These are phyloP conservation scores for Rhodocollybia butyracea DNA, from an alignment of 768 basidiomycete genomes.

Conservation along the genomic window DNA sequence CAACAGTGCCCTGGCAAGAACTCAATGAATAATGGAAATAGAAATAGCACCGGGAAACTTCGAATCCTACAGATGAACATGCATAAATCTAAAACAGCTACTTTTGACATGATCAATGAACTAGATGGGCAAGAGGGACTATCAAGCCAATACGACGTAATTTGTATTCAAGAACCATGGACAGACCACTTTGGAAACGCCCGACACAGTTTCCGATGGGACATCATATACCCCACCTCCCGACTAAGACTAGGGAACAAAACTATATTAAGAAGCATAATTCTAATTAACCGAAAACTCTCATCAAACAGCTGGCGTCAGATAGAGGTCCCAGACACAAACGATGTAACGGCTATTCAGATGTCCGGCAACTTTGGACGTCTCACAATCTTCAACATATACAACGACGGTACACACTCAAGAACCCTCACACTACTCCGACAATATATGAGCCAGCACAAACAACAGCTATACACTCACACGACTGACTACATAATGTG, in stretches of 20 bases:
- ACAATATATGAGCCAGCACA: no score
- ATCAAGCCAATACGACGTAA: conserved; percentile 15
- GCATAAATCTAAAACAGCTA: conserved; percentile 17
- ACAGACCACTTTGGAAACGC: conserved; percentile 14
- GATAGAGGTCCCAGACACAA: conserved; percentile 15
- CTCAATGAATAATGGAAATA: no score
- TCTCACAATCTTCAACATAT: conserved; percentile 15
- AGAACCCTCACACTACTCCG: background rate
- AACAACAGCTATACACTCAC: background rate
- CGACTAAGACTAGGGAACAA: background rate
- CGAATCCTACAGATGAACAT: conserved; percentile 23
- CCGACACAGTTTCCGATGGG: background rate
- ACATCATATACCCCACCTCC: background rate
- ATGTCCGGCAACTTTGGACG: conserved; percentile 10
- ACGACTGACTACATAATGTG: conserved; percentile 15
- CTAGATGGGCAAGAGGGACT: background rate
- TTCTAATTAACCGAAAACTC: conserved; percentile 19
- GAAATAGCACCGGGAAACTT: background rate
- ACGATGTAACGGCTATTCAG: conserved; percentile 24
- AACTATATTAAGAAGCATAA: conserved; percentile 12
- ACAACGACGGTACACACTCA: conserved; percentile 7
- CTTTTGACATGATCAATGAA: conserved; percentile 13
- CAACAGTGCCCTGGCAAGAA: no score
- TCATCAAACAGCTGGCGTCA: conserved; percentile 15
- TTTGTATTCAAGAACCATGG: conserved; percentile 26